phyloP scores from a whole-genome alignment of 305 asterid species.

The Solanum chacoense region DNA sequence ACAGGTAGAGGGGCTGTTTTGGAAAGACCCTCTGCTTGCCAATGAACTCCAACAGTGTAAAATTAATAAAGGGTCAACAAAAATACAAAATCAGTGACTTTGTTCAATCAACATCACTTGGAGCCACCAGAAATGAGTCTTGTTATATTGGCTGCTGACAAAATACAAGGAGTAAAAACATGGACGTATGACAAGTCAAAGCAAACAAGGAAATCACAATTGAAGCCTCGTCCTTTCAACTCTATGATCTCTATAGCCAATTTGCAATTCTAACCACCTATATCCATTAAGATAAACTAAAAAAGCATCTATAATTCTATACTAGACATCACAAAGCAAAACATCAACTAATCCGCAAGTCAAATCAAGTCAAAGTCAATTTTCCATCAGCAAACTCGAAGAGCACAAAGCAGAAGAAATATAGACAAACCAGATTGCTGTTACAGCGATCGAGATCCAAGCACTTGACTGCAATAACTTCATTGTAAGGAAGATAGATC shows the following conservation, averaged over 20 bases:
- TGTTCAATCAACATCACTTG: neutral
- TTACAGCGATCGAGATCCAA: slow-evolving; percentile 99
- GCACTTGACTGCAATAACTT: slow-evolving; percentile 86
- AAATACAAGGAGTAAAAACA: neutral
- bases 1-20: neutral
- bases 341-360: neutral
- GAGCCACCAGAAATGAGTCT: neutral
- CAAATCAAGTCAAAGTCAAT: neutral
- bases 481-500: slow-evolving; percentile 77
- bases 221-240: neutral
- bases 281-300: neutral
- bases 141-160: neutral
- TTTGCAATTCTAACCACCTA: neutral
- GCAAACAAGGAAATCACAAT: neutral
- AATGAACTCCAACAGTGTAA: neutral
- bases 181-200: neutral
- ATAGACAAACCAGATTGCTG: slow-evolving; percentile 80
- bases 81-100: neutral
- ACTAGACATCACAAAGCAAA: neutral
- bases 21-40: neutral
- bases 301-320: neutral
- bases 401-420: neutral
- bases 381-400: neutral
- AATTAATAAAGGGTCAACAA: neutral
- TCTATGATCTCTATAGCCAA: neutral